A percentile compares a stretch with the other conserved stretches of the same genome.
These are phyloP conservation scores for Saccharomycopsis babjevae DNA, from an alignment of 805 yeast genomes.

Conservation along the genomic window DNA sequence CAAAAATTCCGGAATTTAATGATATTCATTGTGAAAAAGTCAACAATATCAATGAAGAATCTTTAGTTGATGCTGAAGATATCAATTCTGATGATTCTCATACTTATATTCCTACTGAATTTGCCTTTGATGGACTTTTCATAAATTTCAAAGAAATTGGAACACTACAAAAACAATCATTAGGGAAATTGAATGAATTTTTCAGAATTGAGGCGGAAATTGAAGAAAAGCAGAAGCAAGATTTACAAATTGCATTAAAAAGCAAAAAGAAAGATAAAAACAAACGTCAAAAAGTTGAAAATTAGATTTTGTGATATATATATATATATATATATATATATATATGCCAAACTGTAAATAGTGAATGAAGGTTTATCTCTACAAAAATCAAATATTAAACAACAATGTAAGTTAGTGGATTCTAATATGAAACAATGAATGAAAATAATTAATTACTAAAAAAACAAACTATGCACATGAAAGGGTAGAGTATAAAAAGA, in stretches of 20 bases:
- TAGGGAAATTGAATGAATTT: not conserved
- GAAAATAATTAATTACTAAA: not conserved
- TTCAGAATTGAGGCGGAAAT: not conserved
- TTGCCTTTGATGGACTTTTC: slow-evolving; percentile 63
- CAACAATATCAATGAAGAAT: slow-evolving; percentile 24
- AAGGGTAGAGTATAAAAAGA: not conserved
- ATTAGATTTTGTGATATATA: not conserved
- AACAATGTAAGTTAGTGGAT: not conserved
- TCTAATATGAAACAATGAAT: not conserved
- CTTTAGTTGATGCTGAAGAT: not conserved
- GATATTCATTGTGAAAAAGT: slow-evolving; percentile 19
- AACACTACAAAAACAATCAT: not conserved
- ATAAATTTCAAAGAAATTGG: slow-evolving; percentile 36
- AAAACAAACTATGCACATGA: not conserved
- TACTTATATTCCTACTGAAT: slow-evolving; percentile 19
- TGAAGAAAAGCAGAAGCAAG: not conserved
- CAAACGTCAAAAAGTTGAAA: not conserved
- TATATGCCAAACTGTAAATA: not conserved
- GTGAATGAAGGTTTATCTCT: not conserved
- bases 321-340: no score
- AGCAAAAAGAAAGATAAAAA: not conserved
- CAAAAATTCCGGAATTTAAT: slow-evolving; percentile 34
- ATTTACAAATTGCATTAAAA: not conserved
- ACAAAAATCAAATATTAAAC: not conserved
- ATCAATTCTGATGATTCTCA: not conserved